Base-by-base conservation (phyloP, 805 yeast genomes). In the Barnettozyma californica region DNA sequence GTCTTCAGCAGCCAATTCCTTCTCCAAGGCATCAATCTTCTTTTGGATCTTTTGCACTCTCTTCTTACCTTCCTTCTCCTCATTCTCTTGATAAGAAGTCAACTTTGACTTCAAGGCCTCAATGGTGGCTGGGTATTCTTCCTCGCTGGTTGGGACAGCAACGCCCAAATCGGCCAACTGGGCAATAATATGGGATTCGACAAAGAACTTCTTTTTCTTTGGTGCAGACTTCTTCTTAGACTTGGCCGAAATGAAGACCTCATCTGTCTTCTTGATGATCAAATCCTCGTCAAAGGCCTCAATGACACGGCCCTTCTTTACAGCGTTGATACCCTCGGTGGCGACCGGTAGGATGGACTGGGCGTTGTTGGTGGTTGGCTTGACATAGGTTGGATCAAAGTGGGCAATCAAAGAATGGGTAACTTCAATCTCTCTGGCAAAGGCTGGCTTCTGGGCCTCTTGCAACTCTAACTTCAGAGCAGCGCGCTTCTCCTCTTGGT, bases 361-460 rank as follows among this genome's bases (percentile, higher is more conserved):
- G 8, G 41, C 14, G 20, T 13, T 23, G 3, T 5, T 41, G 46
- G 62, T 62, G 25, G 68, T 70, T 45, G 85, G 81, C 65, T 78
- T 80, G 61, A 81, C 87, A 68, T 79, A 82, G 42, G 83, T 63
- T 57, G 95, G 94, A 63, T 90, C 96, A 58, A 94, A 87, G 68
- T 79, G 79, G 34, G 70, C 62, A 64, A 91, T 75, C 64, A 90
- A 75, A 47, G 77, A 71, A 67, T 90, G 87, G 61, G 94, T 86
- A 53, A 84, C 73, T 56, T 76, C 75, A 60, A 92, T 84, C 70
- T 94, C 96, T 41, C 70, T 70, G 50, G 84, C 80, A 70, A 85
- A 91, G 25, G 97, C 98, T 26, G 98, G 96, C 58, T 69, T 67
- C 25, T 86, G 80, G 42, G 90, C 90, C 53, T 81, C 86, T 45